Evolutionary conservation across 345 rosid genomes (phyloP).

Genomic region (Hibiscus mutabilis): DNA sequence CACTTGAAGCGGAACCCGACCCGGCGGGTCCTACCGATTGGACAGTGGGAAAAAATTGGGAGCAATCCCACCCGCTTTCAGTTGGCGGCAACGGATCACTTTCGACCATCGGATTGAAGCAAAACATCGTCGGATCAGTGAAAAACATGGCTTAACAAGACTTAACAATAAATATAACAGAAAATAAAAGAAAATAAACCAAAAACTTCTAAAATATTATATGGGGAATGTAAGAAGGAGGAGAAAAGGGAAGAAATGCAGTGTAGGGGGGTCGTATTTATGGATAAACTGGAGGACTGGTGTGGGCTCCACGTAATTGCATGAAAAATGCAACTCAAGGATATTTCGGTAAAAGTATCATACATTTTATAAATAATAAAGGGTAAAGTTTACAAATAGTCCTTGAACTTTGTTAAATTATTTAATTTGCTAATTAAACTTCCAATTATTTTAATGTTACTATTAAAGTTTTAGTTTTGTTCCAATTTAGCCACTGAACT

Average conservation of each 20-base stretch:
- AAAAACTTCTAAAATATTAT: conserved; percentile 2
- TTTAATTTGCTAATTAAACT: too few relatives aligned
- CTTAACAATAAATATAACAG: background rate
- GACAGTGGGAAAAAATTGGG: conserved; percentile 29
- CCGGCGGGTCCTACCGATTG: conserved; percentile 31
- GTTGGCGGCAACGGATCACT: conserved; percentile 28
- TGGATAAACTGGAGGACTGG: conserved; percentile 4
- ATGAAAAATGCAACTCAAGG: conserved; percentile 12
- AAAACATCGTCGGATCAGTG: conserved; percentile 29
- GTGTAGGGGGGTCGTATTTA: conserved; percentile 57
- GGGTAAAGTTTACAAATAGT: too few relatives aligned
- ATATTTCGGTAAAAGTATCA: conserved; percentile 16
- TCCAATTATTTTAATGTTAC: too few relatives aligned
- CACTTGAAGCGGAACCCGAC: conserved; percentile 34
- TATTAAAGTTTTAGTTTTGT: too few relatives aligned
- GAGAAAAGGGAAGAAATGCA: conserved; percentile 88
- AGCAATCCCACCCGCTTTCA: conserved; percentile 55
- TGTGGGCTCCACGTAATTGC: conserved; percentile 18
- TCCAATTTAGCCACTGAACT: too few relatives aligned
- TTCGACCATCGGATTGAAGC: background rate
- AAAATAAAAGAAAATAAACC: background rate
- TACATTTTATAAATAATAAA: background rate
- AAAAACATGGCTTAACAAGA: conserved; percentile 38
- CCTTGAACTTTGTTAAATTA: too few relatives aligned
- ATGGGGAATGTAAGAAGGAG: conserved; percentile 42